Evolutionary conservation across 345 rosid genomes (phyloP).

Genomic region (Hibiscus syriacus): DNA sequence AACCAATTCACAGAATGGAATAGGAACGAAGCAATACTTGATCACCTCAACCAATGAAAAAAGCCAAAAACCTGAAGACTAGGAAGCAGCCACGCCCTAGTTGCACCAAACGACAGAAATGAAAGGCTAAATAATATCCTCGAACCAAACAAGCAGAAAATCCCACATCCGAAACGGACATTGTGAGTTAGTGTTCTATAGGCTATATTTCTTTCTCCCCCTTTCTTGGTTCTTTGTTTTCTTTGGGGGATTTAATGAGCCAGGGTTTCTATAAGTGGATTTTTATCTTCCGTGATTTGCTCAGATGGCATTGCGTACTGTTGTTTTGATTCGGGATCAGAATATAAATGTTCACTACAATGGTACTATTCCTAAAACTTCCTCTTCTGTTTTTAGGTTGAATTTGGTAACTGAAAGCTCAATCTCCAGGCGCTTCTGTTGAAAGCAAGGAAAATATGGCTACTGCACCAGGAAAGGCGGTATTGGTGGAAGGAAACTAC

Average conservation of each 20-base stretch:
- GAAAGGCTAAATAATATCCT: too few species aligned
- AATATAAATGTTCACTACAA: slow-evolving; percentile 24
- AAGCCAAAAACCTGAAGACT: too few species aligned
- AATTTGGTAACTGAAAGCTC: not conserved
- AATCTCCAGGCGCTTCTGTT: slow-evolving; percentile 16
- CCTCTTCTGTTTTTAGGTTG: not conserved
- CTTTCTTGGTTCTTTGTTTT: not conserved
- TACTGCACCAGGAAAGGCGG: slow-evolving; percentile 19
- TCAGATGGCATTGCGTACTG: slow-evolving; percentile 30
- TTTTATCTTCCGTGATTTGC: not conserved
- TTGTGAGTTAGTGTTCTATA: not conserved
- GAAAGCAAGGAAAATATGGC: slow-evolving; percentile 13
- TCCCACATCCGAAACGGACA: too few species aligned
- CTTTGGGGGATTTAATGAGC: not conserved
- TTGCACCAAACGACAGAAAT: too few species aligned
- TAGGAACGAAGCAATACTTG: too few species aligned
- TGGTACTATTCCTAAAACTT: not conserved
- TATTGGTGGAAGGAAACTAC: slow-evolving; percentile 40
- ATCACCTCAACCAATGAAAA: too few species aligned
- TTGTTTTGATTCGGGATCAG: slow-evolving; percentile 33
- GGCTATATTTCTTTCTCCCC: not conserved
- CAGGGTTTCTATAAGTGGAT: not conserved
- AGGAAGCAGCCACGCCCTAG: too few species aligned
- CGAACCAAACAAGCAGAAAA: too few species aligned
- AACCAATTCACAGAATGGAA: too few species aligned